Percentiles rank a stretch among this genome's conserved stretches.
Conservation (phyloP, 2,329 filamentous ascomycete genomes). For the Rugonectria rugulosa region DNA sequence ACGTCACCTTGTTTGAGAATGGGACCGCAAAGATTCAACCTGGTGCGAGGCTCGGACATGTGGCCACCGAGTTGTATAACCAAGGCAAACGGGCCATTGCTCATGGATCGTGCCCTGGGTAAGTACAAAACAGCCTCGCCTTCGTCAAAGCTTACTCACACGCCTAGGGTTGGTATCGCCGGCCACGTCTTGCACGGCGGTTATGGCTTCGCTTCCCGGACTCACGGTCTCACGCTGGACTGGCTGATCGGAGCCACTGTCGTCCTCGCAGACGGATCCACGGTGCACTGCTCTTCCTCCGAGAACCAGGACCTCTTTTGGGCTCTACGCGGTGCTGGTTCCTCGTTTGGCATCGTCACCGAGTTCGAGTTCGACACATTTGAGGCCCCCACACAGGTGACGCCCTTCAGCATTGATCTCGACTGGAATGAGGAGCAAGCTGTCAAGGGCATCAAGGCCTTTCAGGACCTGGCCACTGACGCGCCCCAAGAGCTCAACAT, state of each 20-base stretch:
- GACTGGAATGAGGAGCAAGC: conserved; percentile 30
- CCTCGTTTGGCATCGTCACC: conserved; percentile 42
- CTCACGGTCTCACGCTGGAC: conserved; percentile 40
- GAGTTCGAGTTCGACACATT: conserved; percentile 41
- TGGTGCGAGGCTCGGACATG: conserved; percentile 59
- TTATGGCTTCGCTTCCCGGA: conserved; percentile 42
- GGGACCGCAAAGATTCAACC: conserved; percentile 42
- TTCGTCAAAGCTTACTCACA: conserved; percentile 5
- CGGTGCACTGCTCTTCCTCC: conserved; percentile 31
- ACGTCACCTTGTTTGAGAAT: conserved; percentile 36
- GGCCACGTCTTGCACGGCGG: conserved; percentile 42
- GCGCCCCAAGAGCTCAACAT: conserved; percentile 41
- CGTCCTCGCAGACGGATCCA: conserved; percentile 38
- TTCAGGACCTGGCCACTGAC: conserved; percentile 36
- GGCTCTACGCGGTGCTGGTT: conserved; percentile 42
- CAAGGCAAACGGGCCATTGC: conserved; percentile 52
- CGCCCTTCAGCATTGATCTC: conserved; percentile 31
- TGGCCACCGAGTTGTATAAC: conserved; percentile 49
- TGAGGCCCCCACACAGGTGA: conserved; percentile 28
- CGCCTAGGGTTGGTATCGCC: conserved; percentile 36
- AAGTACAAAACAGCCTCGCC: conserved; percentile 16
- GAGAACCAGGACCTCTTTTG: conserved; percentile 41
- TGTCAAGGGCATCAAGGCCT: conserved; percentile 28
- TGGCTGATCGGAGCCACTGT: conserved; percentile 40
- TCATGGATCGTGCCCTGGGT: conserved; percentile 63